phyloP scores from a whole-genome alignment of 2,329 filamentous ascomycete genomes.

The Amauroascus niger region DNA sequence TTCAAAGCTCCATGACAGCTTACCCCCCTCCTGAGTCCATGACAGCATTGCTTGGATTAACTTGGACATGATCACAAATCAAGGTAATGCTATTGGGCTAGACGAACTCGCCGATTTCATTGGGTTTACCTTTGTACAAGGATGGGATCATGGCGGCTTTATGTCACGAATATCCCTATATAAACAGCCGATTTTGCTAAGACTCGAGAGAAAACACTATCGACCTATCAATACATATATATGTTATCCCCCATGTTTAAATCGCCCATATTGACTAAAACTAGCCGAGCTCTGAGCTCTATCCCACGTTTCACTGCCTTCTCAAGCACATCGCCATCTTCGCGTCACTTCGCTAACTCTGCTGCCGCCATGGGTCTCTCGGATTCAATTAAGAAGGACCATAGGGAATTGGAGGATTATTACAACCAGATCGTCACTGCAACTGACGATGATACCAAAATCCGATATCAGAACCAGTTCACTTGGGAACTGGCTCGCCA shows the following conservation, averaged over 20 bases:
- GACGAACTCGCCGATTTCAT: too few relatives aligned
- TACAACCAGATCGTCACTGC: conserved; percentile 38
- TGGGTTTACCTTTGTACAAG: too few relatives aligned
- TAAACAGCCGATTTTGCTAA: not conserved
- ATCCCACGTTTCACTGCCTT: not conserved
- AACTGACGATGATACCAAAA: conserved; percentile 34
- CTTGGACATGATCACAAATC: conserved; percentile 5
- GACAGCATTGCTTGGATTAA: not conserved
- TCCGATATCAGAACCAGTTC: conserved; percentile 43
- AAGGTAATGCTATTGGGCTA: not conserved
- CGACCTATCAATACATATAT: too few relatives aligned
- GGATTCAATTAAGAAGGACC: conserved; percentile 35
- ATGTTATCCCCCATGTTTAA: not conserved
- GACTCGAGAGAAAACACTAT: not conserved
- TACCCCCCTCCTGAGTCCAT: not conserved
- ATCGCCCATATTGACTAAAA: not conserved
- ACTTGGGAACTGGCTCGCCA: conserved; percentile 46
- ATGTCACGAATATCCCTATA: not conserved
- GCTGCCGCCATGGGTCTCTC: conserved; percentile 20
- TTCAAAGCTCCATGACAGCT: not conserved
- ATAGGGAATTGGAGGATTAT: conserved; percentile 34
- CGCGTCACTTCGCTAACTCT: conserved; percentile 1
- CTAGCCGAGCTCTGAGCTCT: not conserved
- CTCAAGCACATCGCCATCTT: not conserved
- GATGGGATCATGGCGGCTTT: not conserved